Evolutionary conservation across 2,329 filamentous ascomycete species (phyloP).

Genomic region (Paecilomyces variotii): DNA sequence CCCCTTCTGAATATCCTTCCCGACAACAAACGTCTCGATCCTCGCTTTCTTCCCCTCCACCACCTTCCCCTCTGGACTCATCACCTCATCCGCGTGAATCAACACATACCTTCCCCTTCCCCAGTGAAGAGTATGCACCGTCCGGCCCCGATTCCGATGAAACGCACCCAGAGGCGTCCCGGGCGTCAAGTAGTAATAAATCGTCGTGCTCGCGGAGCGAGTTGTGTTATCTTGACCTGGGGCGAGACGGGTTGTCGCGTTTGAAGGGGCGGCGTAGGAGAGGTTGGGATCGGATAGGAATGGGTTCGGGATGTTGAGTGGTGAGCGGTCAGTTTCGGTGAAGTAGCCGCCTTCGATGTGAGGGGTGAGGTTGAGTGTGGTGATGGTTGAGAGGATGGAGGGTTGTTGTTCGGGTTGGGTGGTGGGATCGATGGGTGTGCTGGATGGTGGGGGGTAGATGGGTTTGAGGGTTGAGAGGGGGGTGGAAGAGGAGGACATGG

Average conservation of each 20-base stretch:
- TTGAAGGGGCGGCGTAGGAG: constrained; percentile 24
- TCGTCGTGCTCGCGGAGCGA: constrained; percentile 52
- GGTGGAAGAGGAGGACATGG: constrained; percentile 3
- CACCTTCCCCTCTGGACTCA: constrained; percentile 2
- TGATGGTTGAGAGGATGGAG: constrained; percentile 31
- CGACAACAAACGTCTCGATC: constrained; percentile 59
- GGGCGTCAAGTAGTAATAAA: constrained; percentile 58
- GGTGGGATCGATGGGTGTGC: constrained; percentile 3
- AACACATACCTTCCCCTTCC: constrained; percentile 58
- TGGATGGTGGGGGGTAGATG: constrained; percentile 13
- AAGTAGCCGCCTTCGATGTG: constrained; percentile 62
- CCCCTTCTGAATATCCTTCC: constrained; percentile 47
- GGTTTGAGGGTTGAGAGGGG: constrained; percentile 16
- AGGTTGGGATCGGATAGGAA: constrained; percentile 30
- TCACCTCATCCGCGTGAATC: constrained; percentile 48
- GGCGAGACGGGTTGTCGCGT: constrained; percentile 4
- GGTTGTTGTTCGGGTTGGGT: constrained; percentile 21
- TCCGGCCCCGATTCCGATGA: constrained; percentile 55
- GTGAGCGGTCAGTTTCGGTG: constrained; percentile 51
- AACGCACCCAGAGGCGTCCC: constrained; percentile 49
- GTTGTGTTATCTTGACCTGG: constrained; percentile 26
- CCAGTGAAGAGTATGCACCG: constrained; percentile 57
- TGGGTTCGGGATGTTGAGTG: constrained; percentile 47
- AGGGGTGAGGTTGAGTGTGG: constrained; percentile 40
- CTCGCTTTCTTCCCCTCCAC: constrained; percentile 31